phyloP scores from a whole-genome alignment of 1,139 yeast genomes.

The Pichia sp. region DNA sequence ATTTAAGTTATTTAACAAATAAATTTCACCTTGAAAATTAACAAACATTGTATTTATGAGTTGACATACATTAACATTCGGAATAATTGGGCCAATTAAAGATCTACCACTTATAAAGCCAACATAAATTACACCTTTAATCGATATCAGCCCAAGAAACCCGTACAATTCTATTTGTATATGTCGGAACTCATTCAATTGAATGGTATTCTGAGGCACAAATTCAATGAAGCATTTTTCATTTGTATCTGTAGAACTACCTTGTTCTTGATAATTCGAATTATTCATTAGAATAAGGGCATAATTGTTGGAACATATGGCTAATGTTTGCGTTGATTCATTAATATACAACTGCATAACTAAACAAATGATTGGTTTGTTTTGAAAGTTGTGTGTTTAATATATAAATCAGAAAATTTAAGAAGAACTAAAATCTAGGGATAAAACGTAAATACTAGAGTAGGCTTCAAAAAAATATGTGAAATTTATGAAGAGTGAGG shows the following conservation, averaged over 20 bases:
- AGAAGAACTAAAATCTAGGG: too few species aligned
- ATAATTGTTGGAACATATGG: conserved; percentile 41
- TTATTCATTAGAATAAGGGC: conserved; percentile 43
- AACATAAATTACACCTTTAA: conserved; percentile 49
- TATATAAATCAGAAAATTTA: too few species aligned
- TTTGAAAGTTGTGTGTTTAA: too few species aligned
- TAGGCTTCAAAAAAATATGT: too few species aligned
- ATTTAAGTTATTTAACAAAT: conserved; percentile 6
- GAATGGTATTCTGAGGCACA: conserved; percentile 37
- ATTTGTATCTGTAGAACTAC: conserved; percentile 27
- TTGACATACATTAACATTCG: conserved; percentile 45
- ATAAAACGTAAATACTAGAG: too few species aligned
- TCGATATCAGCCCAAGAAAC: conserved; percentile 51
- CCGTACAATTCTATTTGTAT: conserved; percentile 37
- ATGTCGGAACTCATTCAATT: conserved; percentile 28
- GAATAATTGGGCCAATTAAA: conserved; percentile 53
- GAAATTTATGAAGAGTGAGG: too few species aligned
- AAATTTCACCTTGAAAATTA: conserved; percentile 50
- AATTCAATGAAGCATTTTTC: conserved; percentile 43
- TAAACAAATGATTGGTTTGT: too few species aligned
- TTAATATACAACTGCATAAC: conserved; percentile 46
- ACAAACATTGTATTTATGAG: conserved; percentile 56
- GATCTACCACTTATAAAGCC: conserved; percentile 53
- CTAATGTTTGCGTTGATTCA: conserved; percentile 48
- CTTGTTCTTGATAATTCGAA: not conserved